These are phyloP conservation scores for Aspergillus spinulosporus DNA, from an alignment of 2,329 filamentous ascomycete species.

Conservation along the genomic window DNA sequence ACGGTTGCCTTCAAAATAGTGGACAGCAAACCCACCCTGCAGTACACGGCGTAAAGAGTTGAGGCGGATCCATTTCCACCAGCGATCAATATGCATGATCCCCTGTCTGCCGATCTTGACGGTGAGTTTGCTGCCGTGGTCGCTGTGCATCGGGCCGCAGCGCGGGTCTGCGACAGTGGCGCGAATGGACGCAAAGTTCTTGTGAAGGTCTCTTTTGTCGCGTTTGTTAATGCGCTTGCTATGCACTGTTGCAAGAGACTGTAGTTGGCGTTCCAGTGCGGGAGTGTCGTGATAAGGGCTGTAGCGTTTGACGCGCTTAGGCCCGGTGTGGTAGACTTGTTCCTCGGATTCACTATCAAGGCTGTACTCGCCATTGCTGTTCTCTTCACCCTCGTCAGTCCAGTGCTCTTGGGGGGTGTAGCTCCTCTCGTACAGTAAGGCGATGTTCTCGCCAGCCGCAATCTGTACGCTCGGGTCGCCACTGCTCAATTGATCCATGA, in stretches of 20 bases:
- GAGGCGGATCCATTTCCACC: constrained; percentile 71
- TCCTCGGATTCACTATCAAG: constrained; percentile 46
- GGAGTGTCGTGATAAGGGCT: constrained; percentile 65
- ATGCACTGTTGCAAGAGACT: constrained; percentile 60
- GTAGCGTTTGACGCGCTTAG: constrained; percentile 62
- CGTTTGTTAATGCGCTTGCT: constrained; percentile 65
- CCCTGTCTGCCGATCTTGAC: constrained; percentile 60
- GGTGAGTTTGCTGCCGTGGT: constrained; percentile 63
- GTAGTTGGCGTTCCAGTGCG: constrained; percentile 60
- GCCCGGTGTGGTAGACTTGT: constrained; percentile 38
- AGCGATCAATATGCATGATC: constrained; percentile 66
- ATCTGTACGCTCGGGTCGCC: constrained; percentile 71
- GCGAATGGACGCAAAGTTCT: constrained; percentile 65
- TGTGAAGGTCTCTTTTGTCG: constrained; percentile 66
- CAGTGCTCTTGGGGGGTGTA: constrained; percentile 60
- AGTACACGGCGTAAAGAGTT: constrained; percentile 62
- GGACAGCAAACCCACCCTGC: constrained; percentile 61
- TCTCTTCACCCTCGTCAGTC: constrained; percentile 58
- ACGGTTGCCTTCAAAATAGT: constrained; percentile 62
- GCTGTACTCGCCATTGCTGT: constrained; percentile 48
- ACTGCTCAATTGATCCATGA: constrained; percentile 82
- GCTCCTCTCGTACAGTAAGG: constrained; percentile 75
- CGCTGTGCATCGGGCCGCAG: constrained; percentile 64
- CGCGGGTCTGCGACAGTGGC: constrained; percentile 67
- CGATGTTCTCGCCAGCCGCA: constrained; percentile 76